A percentile compares a stretch with the other conserved stretches of the same genome.
These are phyloP conservation scores for Medicago truncatula DNA, from an alignment of 306 rosid genomes.

Conservation along the genomic window DNA sequence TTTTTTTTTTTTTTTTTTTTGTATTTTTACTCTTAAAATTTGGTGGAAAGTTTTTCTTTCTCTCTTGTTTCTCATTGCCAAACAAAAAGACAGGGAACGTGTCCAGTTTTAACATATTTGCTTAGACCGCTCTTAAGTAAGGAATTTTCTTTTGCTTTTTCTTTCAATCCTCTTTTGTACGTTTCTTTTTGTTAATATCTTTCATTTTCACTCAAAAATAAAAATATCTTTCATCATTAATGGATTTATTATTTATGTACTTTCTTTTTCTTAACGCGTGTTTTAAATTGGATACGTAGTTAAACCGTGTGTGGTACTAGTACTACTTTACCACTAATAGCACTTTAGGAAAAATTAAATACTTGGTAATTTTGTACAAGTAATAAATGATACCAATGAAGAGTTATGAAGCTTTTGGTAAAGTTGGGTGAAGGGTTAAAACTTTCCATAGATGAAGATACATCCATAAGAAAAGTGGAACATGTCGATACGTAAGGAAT, in stretches of 20 bases:
- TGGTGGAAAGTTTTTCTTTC: too few relatives aligned
- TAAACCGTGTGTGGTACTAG: not conserved
- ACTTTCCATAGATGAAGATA: not conserved
- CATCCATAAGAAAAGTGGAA: not conserved
- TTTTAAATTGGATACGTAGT: not conserved
- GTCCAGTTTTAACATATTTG: conserved; percentile 39
- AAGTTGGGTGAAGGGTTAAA: not conserved
- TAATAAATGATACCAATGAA: not conserved
- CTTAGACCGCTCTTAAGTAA: conserved; percentile 43
- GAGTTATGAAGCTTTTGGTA: not conserved
- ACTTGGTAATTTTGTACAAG: not conserved
- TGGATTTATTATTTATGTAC: not conserved
- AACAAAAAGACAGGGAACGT: conserved; percentile 11
- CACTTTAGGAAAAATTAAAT: not conserved
- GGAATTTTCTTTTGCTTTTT: conserved; percentile 10
- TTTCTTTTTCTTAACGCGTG: not conserved
- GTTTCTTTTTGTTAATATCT: not conserved
- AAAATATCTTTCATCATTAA: not conserved
- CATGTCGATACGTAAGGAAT: conserved; percentile 12
- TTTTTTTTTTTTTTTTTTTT: too few relatives aligned
- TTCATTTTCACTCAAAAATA: not conserved
- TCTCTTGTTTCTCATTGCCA: not conserved
- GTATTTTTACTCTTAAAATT: too few relatives aligned
- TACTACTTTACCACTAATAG: not conserved
- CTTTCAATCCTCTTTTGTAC: not conserved